These are phyloP conservation scores for Nothophaeocryptopus gaeumannii DNA, from an alignment of 2,329 filamentous ascomycete genomes.

Conservation along the genomic window DNA sequence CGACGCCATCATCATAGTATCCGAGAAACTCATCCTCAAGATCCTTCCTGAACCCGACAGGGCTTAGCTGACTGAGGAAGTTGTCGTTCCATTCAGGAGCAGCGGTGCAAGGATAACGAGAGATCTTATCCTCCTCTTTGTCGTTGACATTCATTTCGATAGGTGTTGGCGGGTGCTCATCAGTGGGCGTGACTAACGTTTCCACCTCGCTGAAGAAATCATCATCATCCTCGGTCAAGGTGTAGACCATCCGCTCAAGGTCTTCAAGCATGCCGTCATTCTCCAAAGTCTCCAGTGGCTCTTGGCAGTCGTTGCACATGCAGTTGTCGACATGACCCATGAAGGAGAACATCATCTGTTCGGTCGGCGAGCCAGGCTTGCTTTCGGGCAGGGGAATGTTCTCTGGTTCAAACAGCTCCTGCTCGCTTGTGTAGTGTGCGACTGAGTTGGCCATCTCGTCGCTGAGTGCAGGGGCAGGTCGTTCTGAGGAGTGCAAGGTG, in stretches of 20 bases:
- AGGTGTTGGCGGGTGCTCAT: background rate
- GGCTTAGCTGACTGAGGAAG: conserved; percentile 1
- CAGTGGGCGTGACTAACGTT: background rate
- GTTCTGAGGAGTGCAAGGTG: too few species aligned
- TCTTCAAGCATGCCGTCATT: conserved; percentile 10
- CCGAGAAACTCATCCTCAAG: conserved; percentile 10
- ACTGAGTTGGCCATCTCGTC: conserved; percentile 21
- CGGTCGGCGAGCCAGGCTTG: conserved; percentile 17
- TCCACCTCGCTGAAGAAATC: background rate
- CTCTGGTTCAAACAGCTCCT: conserved; percentile 24
- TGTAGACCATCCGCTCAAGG: background rate
- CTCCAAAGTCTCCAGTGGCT: conserved; percentile 16
- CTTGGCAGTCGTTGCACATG: conserved; percentile 28
- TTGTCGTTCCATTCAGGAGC: conserved; percentile 10
- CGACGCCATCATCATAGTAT: conserved; percentile 14
- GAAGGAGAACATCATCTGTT: conserved; percentile 28
- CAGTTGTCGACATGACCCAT: conserved; percentile 32
- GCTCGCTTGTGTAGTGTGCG: conserved; percentile 29
- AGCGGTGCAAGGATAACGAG: background rate
- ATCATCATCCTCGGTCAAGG: conserved; percentile 11
- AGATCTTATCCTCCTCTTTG: conserved; percentile 3
- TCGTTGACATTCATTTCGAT: conserved; percentile 2
- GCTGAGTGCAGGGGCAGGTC: background rate
- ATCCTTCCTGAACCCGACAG: conserved; percentile 1
- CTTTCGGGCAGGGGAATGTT: conserved; percentile 11